These are phyloP conservation scores for Scheffersomyces quercinus DNA, from an alignment of 1,139 yeast genomes.

Conservation along the genomic window DNA sequence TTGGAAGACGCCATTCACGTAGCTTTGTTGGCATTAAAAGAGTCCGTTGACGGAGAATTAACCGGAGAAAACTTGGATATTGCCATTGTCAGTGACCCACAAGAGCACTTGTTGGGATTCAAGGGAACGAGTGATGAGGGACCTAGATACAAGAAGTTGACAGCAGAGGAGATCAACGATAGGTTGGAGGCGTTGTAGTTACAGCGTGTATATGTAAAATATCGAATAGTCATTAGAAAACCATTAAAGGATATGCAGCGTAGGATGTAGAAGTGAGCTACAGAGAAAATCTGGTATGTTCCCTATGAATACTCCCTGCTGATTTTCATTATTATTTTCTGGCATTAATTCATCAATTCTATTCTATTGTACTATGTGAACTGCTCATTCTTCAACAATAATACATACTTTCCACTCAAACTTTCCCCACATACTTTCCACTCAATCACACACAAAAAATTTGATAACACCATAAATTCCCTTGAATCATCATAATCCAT, in stretches of 20 bases:
- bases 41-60: constrained; percentile 97
- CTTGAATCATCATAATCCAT: too few relatives aligned
- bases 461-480: too few relatives aligned
- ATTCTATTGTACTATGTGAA: too few relatives aligned
- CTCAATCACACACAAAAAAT: too few relatives aligned
- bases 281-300: background rate
- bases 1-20: constrained; percentile 98
- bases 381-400: too few relatives aligned
- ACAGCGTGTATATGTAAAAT: background rate
- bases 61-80: constrained; percentile 94
- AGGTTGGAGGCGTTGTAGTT: constrained; percentile 82
- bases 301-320: background rate
- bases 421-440: too few relatives aligned
- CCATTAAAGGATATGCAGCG: background rate
- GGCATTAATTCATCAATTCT: background rate
- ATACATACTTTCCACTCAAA: too few relatives aligned
- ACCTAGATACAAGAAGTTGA: constrained; percentile 82
- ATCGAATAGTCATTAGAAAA: background rate
- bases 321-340: background rate
- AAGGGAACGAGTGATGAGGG: constrained; percentile 81
- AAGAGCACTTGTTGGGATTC: constrained; percentile 79
- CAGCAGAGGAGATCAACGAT: constrained; percentile 92
- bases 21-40: constrained; percentile 90
- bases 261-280: background rate
- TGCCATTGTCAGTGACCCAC: constrained; percentile 81